Percentiles rank a stretch among this genome's conserved stretches.
Conservation (phyloP, 2,329 filamentous ascomycete genomes). For the Tolypocladium tropicale region DNA sequence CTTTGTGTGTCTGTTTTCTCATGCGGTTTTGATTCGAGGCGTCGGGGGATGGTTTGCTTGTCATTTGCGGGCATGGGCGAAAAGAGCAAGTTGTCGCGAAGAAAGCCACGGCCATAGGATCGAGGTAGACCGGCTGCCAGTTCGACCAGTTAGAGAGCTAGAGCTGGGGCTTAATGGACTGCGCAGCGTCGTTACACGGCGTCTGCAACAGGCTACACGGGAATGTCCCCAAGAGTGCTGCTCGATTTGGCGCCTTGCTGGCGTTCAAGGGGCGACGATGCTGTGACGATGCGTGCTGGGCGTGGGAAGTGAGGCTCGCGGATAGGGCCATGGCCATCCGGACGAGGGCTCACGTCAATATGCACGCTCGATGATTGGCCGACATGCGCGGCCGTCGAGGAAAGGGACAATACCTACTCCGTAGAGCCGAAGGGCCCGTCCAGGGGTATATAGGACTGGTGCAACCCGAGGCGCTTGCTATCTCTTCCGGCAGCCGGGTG, state of each 20-base stretch:
- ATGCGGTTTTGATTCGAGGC: not conserved
- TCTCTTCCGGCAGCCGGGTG: not conserved
- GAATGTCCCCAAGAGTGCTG: not conserved
- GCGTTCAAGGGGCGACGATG: not conserved
- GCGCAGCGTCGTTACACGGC: slow-evolving; percentile 2
- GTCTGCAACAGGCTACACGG: slow-evolving; percentile 3
- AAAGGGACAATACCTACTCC: not conserved
- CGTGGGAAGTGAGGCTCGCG: not conserved
- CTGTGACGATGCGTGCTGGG: not conserved
- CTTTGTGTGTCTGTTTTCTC: not conserved
- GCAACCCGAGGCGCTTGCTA: not conserved
- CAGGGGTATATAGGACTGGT: not conserved
- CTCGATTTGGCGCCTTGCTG: not conserved
- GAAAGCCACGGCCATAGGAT: not conserved
- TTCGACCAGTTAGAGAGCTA: slow-evolving; percentile 7
- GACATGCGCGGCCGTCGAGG: not conserved
- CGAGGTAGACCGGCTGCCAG: not conserved
- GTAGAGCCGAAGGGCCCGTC: not conserved
- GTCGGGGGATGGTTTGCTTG: not conserved
- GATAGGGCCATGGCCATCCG: not conserved
- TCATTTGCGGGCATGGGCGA: not conserved
- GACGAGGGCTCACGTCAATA: not conserved
- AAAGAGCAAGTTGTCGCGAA: not conserved
- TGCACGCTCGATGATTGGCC: not conserved
- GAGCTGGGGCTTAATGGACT: slow-evolving; percentile 4